Percentiles rank a stretch among this genome's conserved stretches.
Conservation (phyloP, 148 eudicot genomes). For the Fagopyrum homotropicum region DNA sequence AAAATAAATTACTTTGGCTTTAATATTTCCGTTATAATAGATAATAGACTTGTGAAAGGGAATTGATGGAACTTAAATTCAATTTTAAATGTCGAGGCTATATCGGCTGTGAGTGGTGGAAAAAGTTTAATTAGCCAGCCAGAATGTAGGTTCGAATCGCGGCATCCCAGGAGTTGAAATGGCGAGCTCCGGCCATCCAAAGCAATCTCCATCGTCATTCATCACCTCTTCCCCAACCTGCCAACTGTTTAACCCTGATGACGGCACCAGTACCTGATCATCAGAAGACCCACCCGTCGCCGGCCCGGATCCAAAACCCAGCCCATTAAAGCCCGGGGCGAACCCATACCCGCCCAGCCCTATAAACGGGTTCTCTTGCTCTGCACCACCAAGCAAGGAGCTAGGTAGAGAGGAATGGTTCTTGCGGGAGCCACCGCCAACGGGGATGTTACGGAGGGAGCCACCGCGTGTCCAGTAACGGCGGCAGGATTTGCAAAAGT, state of each 20-base stretch:
- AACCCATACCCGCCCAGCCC: conserved; percentile 6
- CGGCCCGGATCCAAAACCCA: neutral
- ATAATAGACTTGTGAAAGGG: no score
- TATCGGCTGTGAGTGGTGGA: no score
- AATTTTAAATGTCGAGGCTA: no score
- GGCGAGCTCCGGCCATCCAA: conserved; percentile 6
- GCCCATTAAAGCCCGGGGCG: neutral
- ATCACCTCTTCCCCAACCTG: conserved; percentile 3
- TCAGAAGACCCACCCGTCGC: neutral
- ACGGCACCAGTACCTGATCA: neutral
- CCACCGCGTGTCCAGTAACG: conserved; percentile 13
- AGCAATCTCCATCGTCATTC: conserved; percentile 4
- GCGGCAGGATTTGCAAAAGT: conserved; percentile 9
- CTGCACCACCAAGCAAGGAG: neutral
- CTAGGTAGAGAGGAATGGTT: neutral
- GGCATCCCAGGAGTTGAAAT: neutral
- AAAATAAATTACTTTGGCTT: no score
- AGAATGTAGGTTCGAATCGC: neutral
- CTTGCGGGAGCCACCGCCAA: conserved; percentile 13
- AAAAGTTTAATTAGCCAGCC: neutral
- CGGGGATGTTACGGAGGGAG: conserved; percentile 11
- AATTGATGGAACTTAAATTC: no score
- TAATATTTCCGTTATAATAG: no score
- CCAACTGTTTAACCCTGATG: neutral
- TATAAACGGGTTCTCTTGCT: neutral